phyloP scores from a whole-genome alignment of 176 grass and related monocot species.

The Raddia guianensis region DNA sequence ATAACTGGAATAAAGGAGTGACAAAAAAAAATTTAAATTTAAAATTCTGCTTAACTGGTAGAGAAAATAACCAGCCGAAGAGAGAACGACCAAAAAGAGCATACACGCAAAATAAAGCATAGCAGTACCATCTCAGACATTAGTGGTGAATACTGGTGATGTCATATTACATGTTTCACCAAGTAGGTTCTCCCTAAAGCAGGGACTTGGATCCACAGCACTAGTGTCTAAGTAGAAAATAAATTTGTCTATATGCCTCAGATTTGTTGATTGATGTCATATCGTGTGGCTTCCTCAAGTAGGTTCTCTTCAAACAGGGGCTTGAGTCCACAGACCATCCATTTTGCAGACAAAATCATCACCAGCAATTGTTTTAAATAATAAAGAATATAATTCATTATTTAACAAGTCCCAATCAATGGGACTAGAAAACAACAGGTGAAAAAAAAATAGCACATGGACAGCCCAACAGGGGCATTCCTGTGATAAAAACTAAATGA shows the following conservation, averaged over 20 bases:
- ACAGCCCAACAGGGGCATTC: background rate
- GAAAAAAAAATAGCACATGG: background rate
- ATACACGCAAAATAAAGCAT: background rate
- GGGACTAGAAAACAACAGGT: background rate
- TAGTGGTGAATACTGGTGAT: background rate
- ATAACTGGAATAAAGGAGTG: too few species aligned
- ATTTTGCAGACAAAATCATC: conserved; percentile 68
- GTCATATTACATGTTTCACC: conserved; percentile 23
- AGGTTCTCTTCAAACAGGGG: conserved; percentile 53
- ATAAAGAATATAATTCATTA: background rate
- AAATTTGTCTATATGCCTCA: background rate
- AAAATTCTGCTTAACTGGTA: too few species aligned
- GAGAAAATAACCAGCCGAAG: background rate
- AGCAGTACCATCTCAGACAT: too few species aligned
- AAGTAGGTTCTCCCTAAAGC: conserved; percentile 9
- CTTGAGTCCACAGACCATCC: conserved; percentile 51
- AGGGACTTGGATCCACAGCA: conserved; percentile 21
- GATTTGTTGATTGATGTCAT: conserved; percentile 40
- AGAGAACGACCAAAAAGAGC: background rate
- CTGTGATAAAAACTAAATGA: background rate
- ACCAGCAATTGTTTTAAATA: background rate
- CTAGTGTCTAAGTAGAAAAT: too few species aligned
- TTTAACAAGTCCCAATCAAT: background rate
- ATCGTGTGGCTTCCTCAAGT: conserved; percentile 38
- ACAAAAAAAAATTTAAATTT: too few species aligned